These are phyloP conservation scores for Pichia occidentalis DNA, from an alignment of 805 yeast species.

Conservation along the genomic window DNA sequence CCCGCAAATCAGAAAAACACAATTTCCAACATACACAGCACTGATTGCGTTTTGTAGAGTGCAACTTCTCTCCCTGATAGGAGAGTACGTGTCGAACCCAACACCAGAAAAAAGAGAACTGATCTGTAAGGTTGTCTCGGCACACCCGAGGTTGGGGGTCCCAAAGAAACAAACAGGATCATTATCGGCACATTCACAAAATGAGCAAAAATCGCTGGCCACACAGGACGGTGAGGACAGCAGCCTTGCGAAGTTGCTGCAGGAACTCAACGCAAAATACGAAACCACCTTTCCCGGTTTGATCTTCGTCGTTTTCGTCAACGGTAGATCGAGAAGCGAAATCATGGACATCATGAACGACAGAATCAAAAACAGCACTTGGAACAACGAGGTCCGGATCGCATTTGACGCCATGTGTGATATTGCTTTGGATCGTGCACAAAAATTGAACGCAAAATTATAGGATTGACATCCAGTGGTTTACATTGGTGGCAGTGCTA, in stretches of 20 bases:
- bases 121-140: conserved; percentile 57
- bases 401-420: conserved; percentile 90
- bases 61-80: conserved; percentile 6
- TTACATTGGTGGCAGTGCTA: not conserved
- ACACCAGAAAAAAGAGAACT: not conserved
- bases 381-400: conserved; percentile 47
- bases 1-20: conserved; percentile 25
- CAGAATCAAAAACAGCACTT: conserved; percentile 53
- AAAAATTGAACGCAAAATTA: conserved; percentile 40
- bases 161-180: conserved; percentile 30
- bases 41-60: conserved; percentile 18
- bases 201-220: conserved; percentile 64
- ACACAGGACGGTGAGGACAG: conserved; percentile 33
- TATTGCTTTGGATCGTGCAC: conserved; percentile 73
- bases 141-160: conserved; percentile 87
- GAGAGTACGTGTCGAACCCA: conserved; percentile 4
- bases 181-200: conserved; percentile 57
- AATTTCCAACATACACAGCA: conserved; percentile 26
- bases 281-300: conserved; percentile 51
- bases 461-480: conserved; percentile 11
- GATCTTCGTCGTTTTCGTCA: conserved; percentile 82
- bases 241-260: conserved; percentile 46
- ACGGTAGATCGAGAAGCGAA: conserved; percentile 63
- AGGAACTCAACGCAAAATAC: conserved; percentile 46
- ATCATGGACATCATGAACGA: conserved; percentile 57